Evolutionary conservation across 163 green algal species (phyloP).

Genomic region (Prototheca wickerhamii): DNA sequence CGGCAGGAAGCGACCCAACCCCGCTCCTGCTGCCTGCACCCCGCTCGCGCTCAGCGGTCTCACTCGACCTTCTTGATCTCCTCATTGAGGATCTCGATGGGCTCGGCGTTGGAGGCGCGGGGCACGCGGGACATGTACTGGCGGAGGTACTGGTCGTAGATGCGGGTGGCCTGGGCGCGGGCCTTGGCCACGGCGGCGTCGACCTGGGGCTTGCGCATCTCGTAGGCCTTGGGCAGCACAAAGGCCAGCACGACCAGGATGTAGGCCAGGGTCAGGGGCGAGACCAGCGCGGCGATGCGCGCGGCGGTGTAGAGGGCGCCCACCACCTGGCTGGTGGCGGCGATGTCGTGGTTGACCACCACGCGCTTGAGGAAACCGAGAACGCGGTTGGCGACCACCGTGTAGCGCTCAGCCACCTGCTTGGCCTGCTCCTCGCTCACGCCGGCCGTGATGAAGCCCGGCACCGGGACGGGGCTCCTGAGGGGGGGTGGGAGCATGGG

Average conservation of each 20-base stretch:
- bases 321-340: slow-evolving; percentile 26
- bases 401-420: slow-evolving; percentile 29
- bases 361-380: slow-evolving; percentile 33
- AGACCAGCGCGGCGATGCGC: slow-evolving; percentile 36
- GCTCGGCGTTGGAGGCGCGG: slow-evolving; percentile 21
- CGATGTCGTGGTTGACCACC: slow-evolving; percentile 35
- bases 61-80: slow-evolving; percentile 25
- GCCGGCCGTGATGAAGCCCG: slow-evolving; percentile 33
- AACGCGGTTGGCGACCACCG: slow-evolving; percentile 39
- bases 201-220: slow-evolving; percentile 63
- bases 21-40: neutral
- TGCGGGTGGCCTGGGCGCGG: slow-evolving; percentile 6
- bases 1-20: neutral
- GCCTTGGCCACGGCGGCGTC: slow-evolving; percentile 26
- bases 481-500: neutral
- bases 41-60: neutral
- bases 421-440: slow-evolving; percentile 38
- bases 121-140: slow-evolving; percentile 36
- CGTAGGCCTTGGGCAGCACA: slow-evolving; percentile 59
- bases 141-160: slow-evolving; percentile 32
- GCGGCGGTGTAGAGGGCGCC: slow-evolving; percentile 36
- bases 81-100: slow-evolving; percentile 18
- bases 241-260: slow-evolving; percentile 37
- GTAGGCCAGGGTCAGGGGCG: slow-evolving; percentile 47
- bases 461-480: slow-evolving; percentile 39